Evolutionary conservation across 352 stramenopile species (phyloP).

Genomic region (Thalassiosira sp.): DNA sequence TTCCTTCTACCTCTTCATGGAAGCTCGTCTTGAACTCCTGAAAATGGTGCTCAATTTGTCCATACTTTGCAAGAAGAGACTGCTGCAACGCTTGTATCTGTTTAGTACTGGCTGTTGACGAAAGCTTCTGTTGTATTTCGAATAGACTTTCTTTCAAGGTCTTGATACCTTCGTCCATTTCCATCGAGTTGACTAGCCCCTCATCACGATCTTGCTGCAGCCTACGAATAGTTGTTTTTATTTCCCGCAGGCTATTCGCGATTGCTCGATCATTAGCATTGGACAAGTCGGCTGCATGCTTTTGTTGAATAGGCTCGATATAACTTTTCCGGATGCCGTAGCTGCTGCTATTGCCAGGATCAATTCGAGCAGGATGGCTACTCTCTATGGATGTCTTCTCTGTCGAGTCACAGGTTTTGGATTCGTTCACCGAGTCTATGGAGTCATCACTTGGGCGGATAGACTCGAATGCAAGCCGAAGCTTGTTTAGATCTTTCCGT

Average conservation of each 20-base stretch:
- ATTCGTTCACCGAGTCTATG: background rate
- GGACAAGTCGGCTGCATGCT: conserved; percentile 2
- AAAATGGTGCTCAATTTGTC: conserved; percentile 30
- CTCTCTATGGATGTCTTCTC: background rate
- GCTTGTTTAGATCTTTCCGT: conserved; percentile 34
- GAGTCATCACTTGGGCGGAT: background rate
- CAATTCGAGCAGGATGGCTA: background rate
- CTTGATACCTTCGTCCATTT: conserved; percentile 31
- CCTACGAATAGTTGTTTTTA: conserved; percentile 23
- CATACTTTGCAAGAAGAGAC: conserved; percentile 23
- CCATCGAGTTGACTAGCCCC: conserved; percentile 23
- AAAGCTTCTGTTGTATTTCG: conserved; percentile 33
- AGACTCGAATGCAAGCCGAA: conserved; percentile 26
- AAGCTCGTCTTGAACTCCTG: conserved; percentile 37
- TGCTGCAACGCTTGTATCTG: conserved; percentile 28
- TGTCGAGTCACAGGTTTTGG: background rate
- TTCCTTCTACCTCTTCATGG: conserved; percentile 31
- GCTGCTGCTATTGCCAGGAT: background rate
- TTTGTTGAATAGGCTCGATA: conserved; percentile 15
- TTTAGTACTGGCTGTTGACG: conserved; percentile 22
- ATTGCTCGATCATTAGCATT: conserved; percentile 6
- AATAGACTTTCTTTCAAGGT: conserved; percentile 37
- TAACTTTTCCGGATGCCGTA: conserved; percentile 32
- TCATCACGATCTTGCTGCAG: conserved; percentile 40
- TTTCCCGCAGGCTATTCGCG: conserved; percentile 21